Percentiles rank a stretch among this genome's conserved stretches.
Evolutionary conservation across 148 eudicot genomes (phyloP).

Genomic region (Linanthus parryae): DNA sequence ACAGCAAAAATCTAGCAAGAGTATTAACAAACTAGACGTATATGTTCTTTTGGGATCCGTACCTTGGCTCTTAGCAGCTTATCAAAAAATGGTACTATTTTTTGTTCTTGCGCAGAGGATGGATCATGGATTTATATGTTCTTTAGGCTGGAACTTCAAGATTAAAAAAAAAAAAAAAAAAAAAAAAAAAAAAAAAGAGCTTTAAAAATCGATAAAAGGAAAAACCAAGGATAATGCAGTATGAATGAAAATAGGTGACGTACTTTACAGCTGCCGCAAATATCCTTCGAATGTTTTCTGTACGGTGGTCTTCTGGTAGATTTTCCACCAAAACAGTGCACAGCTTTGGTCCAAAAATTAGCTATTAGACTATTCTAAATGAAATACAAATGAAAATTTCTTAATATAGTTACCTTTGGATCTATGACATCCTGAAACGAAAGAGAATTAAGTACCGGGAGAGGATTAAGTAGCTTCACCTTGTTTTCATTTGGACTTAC

Average conservation of each 20-base stretch:
- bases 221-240: not conserved
- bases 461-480: conserved; percentile 75
- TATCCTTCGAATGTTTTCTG: conserved; percentile 53
- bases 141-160: conserved; percentile 40
- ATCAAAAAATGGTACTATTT: conserved; percentile 42
- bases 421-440: conserved; percentile 46
- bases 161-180: not conserved
- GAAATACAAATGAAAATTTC: conserved; percentile 5
- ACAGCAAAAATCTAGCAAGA: not conserved
- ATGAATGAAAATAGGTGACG: conserved; percentile 8
- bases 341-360: conserved; percentile 39
- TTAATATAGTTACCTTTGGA: conserved; percentile 43
- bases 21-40: not conserved
- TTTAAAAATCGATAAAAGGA: not conserved
- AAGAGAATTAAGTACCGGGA: too few relatives aligned
- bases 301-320: conserved; percentile 78
- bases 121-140: conserved; percentile 65
- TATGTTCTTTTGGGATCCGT: conserved; percentile 9
- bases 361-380: conserved; percentile 17
- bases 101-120: conserved; percentile 35
- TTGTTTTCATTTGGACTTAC: conserved; percentile 66
- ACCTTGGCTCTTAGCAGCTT: conserved; percentile 76
- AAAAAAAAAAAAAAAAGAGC: too few relatives aligned
- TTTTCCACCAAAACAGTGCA: conserved; percentile 83
- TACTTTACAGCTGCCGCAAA: conserved; percentile 77